Base-by-base conservation (phyloP, 2,329 filamentous ascomycete genomes). In the Thyridium curvatum region DNA sequence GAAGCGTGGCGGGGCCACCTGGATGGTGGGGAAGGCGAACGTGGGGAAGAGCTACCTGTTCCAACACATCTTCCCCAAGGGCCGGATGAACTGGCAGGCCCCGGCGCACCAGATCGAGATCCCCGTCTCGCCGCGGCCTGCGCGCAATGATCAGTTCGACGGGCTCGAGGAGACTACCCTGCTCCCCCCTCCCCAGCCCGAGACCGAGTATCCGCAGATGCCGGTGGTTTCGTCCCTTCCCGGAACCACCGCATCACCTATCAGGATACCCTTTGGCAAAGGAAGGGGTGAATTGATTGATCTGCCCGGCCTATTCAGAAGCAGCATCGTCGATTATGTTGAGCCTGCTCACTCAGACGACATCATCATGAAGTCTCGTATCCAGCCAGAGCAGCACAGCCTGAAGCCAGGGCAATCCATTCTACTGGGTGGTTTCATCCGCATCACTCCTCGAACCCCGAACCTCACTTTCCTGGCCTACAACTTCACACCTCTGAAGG, bases 21-120 rank as follows among this genome's bases (percentile, higher is more conserved):
- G 93, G 91, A 82, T 98, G 71, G 85, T 98, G 3, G 93, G 93
- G n/a, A 97, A 95, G 61, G 88, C 89, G 46, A 98, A 98, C 55
- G 94, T 97, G 3, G 94, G 93, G 17, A 98, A 98, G 64, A 97
- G 91, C 51, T 84, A 84, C 54, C 74, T 98, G 3, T 94, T 97
- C 44, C 82, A 93, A 50, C 77, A 81, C 4, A 79, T 96, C 8
- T 95, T 90, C 52, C 91, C 94, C 4, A 91, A 85, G 69, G 81
- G 79, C 18, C 71, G 71, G 29, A 72, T 70, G 64, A 34, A 4
- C 43, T 54, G 54, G 41, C 48, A 52, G 3, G 52, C 59, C 52
- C 38, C 60, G 52, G 50, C 58, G 40, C 52, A 65, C 54, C 55
- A 62, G 13, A 64, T 66, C 32, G 52, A 48, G 3, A 41, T 61